Evolutionary conservation across 495 filamentous ascomycete species (phyloP).

Genomic region (Aspergillus leporis): DNA sequence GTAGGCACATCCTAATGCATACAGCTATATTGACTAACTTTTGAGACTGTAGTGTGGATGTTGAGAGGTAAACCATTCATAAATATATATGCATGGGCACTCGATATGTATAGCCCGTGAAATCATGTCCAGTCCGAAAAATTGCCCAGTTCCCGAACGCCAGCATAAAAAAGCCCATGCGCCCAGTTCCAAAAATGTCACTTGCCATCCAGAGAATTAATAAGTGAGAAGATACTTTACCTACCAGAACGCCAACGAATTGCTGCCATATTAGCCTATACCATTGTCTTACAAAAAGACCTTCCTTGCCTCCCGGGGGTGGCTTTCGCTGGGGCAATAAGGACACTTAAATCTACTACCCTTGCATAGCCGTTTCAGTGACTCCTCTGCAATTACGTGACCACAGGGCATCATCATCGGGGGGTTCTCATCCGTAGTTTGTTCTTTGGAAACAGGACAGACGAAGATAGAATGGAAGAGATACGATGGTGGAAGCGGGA

Average conservation of each 20-base stretch:
- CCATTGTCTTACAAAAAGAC: slow-evolving; percentile 54
- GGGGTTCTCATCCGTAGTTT: slow-evolving; percentile 89
- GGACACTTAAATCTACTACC: slow-evolving; percentile 87
- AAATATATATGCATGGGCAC: slow-evolving; percentile 2
- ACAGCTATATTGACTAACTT: not conserved
- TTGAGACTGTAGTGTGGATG: not conserved
- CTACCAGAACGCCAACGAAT: slow-evolving; percentile 6
- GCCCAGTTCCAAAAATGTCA: not conserved
- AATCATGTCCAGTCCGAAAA: slow-evolving; percentile 4
- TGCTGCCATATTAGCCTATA: not conserved
- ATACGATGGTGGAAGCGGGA: slow-evolving; percentile 80
- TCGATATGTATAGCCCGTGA: slow-evolving; percentile 1
- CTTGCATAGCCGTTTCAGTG: slow-evolving; percentile 73
- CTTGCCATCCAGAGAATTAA: slow-evolving; percentile 2
- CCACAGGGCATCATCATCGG: slow-evolving; percentile 98
- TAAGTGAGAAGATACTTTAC: slow-evolving; percentile 15
- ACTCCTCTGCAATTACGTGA: slow-evolving; percentile 88
- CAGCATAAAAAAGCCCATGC: slow-evolving; percentile 1
- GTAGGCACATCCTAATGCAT: not conserved
- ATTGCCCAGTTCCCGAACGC: slow-evolving; percentile 12
- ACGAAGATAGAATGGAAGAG: slow-evolving; percentile 97
- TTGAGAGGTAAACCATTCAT: not conserved
- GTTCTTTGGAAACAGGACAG: slow-evolving; percentile 94
- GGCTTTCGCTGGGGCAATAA: slow-evolving; percentile 88
- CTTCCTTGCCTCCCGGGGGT: slow-evolving; percentile 70